These are phyloP conservation scores for Penicillium olsonii DNA, from an alignment of 2,329 filamentous ascomycete genomes.

Conservation along the genomic window DNA sequence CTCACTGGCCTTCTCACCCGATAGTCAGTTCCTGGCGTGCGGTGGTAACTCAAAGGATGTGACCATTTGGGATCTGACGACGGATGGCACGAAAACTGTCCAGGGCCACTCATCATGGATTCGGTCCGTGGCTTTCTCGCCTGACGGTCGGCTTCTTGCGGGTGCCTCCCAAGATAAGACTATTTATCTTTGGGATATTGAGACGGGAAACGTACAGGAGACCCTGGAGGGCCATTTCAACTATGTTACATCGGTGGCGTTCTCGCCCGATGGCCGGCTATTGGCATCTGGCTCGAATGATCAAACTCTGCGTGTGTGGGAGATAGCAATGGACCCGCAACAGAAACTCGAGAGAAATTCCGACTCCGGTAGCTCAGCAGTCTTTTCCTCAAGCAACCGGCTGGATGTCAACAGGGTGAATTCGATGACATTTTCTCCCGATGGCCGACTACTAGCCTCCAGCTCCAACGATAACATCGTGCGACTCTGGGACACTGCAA, in stretches of 20 bases:
- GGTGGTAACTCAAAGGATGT: too few species aligned
- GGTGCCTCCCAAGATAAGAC: slow-evolving; percentile 26
- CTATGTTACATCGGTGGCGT: not conserved
- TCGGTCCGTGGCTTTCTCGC: slow-evolving; percentile 26
- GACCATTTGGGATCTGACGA: not conserved
- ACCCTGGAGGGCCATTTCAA: slow-evolving; percentile 21
- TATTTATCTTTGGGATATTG: slow-evolving; percentile 19
- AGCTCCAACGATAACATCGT: not conserved
- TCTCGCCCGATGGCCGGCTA: not conserved
- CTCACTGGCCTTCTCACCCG: not conserved
- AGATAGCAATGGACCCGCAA: slow-evolving; percentile 40
- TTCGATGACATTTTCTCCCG: not conserved
- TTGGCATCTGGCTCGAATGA: slow-evolving; percentile 9
- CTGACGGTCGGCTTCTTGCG: slow-evolving; percentile 22
- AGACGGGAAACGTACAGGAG: slow-evolving; percentile 14
- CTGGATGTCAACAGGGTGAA: too few species aligned
- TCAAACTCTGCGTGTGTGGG: slow-evolving; percentile 24
- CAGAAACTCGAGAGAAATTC: slow-evolving; percentile 21
- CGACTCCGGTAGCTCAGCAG: not conserved
- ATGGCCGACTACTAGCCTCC: not conserved
- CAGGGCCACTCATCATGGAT: not conserved
- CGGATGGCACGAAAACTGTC: not conserved
- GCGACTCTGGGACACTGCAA: slow-evolving; percentile 9
- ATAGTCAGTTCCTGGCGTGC: not conserved
- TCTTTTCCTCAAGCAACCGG: not conserved